Evolutionary conservation across 352 stramenopile species (phyloP), one percentile per base, ranked within the genome.

Genomic region (Phytophthora citrophthora): DNA sequence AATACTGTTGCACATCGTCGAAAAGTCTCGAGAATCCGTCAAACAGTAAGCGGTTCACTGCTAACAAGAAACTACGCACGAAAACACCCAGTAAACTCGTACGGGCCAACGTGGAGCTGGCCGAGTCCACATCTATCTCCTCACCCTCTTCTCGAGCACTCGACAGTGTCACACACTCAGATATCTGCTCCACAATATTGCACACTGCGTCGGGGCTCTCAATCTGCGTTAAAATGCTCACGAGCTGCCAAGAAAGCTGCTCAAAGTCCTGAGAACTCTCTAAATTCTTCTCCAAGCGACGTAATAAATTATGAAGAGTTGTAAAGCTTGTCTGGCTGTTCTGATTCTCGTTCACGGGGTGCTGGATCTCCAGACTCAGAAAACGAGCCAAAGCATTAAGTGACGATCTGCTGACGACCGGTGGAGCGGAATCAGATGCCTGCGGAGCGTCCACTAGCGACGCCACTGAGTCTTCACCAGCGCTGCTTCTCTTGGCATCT

Each of bases 21-120:
- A 79, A 91, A 27, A 91, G 68, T 23, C 73, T 64, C 26, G 81
- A 88, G n/a, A 93, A 60, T 4, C 85, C 83, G 23, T 93, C 85
- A 23, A 93, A 93, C 36, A 93, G 48, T 34, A 87, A 38, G 0
- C 81, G 68, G 44, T 89, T 83, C 13, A 87, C 63, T 1, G 70
- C 66, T 27, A 93, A 45, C n/a, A 90, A 66, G 49, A 93, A 88
- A 40, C 71, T 77, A 20, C 85, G 83, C 45, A 93, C 79, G 49
- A 91, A 93, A 13, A 91, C 58, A 1, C 85, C 85, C 16, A 93
- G 64, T 43, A 89, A 51, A 54, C 83, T 93, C 23, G 61, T 72
- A 23, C 83, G 74, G 29, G 68, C 70, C 16, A 93, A 70, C 31
- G 75, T 64, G 13, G 72, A 73, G 57, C 61, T 85, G n/a, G 83